Conservation (phyloP, 495 filamentous ascomycete genomes). For the Astrocystis sublimbata region DNA sequence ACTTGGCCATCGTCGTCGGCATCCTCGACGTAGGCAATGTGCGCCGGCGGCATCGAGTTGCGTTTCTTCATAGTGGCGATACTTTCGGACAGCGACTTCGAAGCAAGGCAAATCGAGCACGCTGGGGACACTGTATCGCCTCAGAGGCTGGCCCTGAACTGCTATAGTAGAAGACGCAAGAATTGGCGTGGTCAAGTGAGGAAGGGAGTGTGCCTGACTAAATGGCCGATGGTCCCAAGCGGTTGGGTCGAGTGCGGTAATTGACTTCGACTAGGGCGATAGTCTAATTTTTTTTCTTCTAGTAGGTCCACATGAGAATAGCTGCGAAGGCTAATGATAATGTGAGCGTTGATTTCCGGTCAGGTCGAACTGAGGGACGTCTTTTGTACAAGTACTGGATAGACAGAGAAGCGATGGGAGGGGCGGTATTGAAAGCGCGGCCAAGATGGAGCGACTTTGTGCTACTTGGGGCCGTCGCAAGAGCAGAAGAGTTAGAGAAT, state of each 20-base stretch:
- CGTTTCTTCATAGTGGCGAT: constrained; percentile 14
- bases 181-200: neutral
- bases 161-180: neutral
- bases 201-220: neutral
- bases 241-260: constrained; percentile 2
- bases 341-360: neutral
- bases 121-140: neutral
- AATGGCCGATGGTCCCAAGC: neutral
- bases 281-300: neutral
- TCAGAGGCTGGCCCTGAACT: neutral
- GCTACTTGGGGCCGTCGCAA: constrained; percentile 3
- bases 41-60: neutral
- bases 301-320: neutral
- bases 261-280: constrained; percentile 3
- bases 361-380: neutral
- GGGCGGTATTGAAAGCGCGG: constrained; percentile 2
- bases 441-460: neutral
- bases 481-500: constrained; percentile 3
- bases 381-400: neutral
- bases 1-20: constrained; percentile 48
- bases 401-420: neutral
- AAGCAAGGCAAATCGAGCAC: neutral
- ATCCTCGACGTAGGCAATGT: constrained; percentile 48
- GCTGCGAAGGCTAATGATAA: neutral
- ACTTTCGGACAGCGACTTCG: neutral